Conservation (phyloP, 208 protist species). For the Zelonia costaricensis region DNA sequence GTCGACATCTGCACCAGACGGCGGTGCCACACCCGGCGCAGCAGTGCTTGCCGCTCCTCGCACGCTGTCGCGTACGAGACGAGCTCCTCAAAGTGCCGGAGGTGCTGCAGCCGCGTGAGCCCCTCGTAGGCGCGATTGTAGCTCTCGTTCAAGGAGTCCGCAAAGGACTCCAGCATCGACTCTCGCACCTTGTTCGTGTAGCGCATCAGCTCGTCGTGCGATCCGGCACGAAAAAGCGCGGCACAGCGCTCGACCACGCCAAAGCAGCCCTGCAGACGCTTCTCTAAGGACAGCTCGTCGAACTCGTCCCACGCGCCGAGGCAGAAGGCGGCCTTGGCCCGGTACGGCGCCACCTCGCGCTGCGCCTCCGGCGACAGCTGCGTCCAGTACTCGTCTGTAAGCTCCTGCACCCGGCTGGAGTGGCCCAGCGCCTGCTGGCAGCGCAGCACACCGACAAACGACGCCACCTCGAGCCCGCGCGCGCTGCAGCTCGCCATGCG, state of each 20-base stretch:
- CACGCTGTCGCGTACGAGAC: slow-evolving; percentile 91
- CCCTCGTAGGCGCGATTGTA: slow-evolving; percentile 92
- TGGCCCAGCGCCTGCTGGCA: slow-evolving; percentile 85
- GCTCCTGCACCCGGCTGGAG: slow-evolving; percentile 51
- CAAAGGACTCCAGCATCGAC: slow-evolving; percentile 73
- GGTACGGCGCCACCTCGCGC: slow-evolving; percentile 69
- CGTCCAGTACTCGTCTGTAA: slow-evolving; percentile 68
- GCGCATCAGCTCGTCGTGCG: slow-evolving; percentile 57
- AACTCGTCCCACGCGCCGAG: slow-evolving; percentile 80
- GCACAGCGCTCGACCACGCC: slow-evolving; percentile 80
- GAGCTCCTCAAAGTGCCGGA: slow-evolving; percentile 99
- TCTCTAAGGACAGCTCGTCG: slow-evolving; percentile 57
- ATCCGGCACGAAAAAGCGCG: slow-evolving; percentile 56
- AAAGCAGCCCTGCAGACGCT: slow-evolving; percentile 47
- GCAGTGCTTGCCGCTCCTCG: slow-evolving; percentile 55
- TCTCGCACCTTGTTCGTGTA: slow-evolving; percentile 66
- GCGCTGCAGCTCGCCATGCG: slow-evolving; percentile 48
- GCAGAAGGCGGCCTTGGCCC: slow-evolving; percentile 80
- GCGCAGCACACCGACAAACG: slow-evolving; percentile 73
- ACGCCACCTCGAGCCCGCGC: slow-evolving; percentile 44
- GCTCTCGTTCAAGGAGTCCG: slow-evolving; percentile 84
- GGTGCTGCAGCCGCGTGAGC: slow-evolving; percentile 97
- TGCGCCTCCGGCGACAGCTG: slow-evolving; percentile 43
- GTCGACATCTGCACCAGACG: slow-evolving; percentile 88
- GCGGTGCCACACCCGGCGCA: slow-evolving; percentile 87